Evolutionary conservation across 2,329 filamentous ascomycete species (phyloP), one percentile per base, ranked within the genome.

Genomic region (Myriosclerotinia scirpicola): DNA sequence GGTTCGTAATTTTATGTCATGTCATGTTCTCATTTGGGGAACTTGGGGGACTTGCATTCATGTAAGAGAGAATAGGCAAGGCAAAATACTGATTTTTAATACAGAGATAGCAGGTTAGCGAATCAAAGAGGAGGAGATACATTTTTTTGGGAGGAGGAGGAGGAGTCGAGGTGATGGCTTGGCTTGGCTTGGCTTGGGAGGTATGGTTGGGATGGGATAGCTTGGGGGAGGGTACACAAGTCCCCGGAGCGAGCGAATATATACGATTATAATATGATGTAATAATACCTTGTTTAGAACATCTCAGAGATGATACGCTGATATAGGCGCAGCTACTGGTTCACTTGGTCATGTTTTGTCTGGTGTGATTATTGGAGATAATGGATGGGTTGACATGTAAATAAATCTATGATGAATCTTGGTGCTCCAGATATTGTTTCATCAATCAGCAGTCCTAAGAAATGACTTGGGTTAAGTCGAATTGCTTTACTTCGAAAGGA

Each of bases 141-240:
- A 2, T 64, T 64, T 26, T 56, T 58, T 38, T 64, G n/a, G n/a
- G n/a, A 52, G 52, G 61, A 64, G 15, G 38, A 56, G n/a, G 30
- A 44, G 15, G 44, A 50, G 11, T 50, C 56, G 8, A 36, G 30
- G 38, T 60, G 42, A 50, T 9, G 17, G 14, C 14, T 5, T 36
- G 40, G 9, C 11, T 22, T 12, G 46, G 26, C 26, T 36, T 22
- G n/a, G n/a, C n/a, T n/a, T n/a, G n/a, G n/a, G n/a, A n/a, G n/a
- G n/a, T n/a, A n/a, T n/a, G n/a, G n/a, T n/a, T n/a, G n/a, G n/a
- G 1, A 22, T 15, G 26, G 44, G 9, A 3, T 46, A 14, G 20
- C 5, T 15, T 26, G 12, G 12, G 12, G 2, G 15, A 38, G 20
- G 2, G 20, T 38, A 1, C 30, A 38, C 26, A 38, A 38, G 2